Percentiles rank a stretch among this genome's conserved stretches.
These are phyloP conservation scores for Chalaropsis ovoidea DNA, from an alignment of 2,329 filamentous ascomycete genomes.

Conservation along the genomic window DNA sequence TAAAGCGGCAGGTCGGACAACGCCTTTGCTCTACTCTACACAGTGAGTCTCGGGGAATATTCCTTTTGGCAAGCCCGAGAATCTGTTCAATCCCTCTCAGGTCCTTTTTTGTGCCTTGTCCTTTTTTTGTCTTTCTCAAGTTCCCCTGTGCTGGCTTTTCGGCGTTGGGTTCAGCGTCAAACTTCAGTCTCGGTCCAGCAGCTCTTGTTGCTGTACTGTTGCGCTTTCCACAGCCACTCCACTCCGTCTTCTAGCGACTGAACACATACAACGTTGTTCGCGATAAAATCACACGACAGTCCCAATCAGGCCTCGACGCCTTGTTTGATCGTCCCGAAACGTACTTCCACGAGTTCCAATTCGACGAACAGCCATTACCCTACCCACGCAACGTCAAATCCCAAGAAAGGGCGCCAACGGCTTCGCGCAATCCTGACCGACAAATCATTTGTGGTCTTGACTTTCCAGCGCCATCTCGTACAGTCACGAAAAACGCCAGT, in stretches of 20 bases:
- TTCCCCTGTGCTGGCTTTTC: conserved; percentile 13
- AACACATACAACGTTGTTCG: neutral
- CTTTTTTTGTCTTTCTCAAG: conserved; percentile 13
- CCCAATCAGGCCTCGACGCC: neutral
- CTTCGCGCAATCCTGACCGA: conserved; percentile 3
- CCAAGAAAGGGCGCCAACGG: neutral
- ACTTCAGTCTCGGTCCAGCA: conserved; percentile 16
- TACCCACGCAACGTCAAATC: neutral
- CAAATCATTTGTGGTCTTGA: neutral
- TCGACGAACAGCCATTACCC: neutral
- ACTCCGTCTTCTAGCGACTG: neutral
- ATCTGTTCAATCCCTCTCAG: conserved; percentile 16
- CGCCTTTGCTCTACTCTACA: conserved; percentile 10
- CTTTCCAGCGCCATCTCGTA: neutral
- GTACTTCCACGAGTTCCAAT: neutral
- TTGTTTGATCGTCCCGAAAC: neutral
- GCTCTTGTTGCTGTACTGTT: conserved; percentile 10
- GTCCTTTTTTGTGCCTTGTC: conserved; percentile 9
- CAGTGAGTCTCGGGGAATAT: conserved; percentile 17
- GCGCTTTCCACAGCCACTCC: neutral
- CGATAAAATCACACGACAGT: conserved; percentile 12
- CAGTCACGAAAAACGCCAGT: conserved; percentile 7
- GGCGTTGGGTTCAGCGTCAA: conserved; percentile 10
- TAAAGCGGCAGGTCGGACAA: conserved; percentile 22
- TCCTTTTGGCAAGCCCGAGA: conserved; percentile 18